These are phyloP conservation scores for Cicer yamashitae DNA, from an alignment of 306 rosid species.

Conservation along the genomic window DNA sequence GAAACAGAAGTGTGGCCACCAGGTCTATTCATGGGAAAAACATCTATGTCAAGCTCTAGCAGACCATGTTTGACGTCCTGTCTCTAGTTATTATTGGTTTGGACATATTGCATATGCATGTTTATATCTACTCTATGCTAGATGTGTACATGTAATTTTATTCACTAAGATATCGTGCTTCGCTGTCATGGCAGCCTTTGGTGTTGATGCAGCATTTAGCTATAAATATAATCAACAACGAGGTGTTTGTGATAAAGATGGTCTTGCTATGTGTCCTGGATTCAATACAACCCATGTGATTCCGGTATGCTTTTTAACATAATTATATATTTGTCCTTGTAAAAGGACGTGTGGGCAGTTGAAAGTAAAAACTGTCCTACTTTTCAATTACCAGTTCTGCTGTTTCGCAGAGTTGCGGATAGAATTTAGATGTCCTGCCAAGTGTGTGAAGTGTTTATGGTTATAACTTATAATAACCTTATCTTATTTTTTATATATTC, in stretches of 20 bases:
- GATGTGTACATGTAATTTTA: slow-evolving; percentile 1
- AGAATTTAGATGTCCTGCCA: slow-evolving; percentile 24
- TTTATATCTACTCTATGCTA: slow-evolving; percentile 32
- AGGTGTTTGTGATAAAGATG: slow-evolving; percentile 85
- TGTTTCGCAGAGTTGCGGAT: background rate
- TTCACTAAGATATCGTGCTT: slow-evolving; percentile 38
- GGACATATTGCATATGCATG: slow-evolving; percentile 27
- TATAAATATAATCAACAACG: slow-evolving; percentile 80
- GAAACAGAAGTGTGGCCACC: slow-evolving; percentile 2
- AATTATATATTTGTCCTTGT: slow-evolving; percentile 23
- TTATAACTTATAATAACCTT: background rate
- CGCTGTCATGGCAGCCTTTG: slow-evolving; percentile 73
- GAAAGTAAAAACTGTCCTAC: slow-evolving; percentile 13
- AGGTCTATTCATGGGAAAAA: slow-evolving; percentile 10
- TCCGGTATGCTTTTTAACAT: slow-evolving; percentile 70
- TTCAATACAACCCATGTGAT: slow-evolving; percentile 89
- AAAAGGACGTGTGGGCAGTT: slow-evolving; percentile 1
- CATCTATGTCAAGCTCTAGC: slow-evolving; percentile 18
- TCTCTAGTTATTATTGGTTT: slow-evolving; percentile 38
- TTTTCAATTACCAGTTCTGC: slow-evolving; percentile 7
- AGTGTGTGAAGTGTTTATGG: slow-evolving; percentile 17
- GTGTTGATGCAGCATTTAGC: slow-evolving; percentile 97
- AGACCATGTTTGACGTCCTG: slow-evolving; percentile 24
- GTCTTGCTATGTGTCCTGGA: slow-evolving; percentile 95
- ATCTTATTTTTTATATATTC: slow-evolving; percentile 40